These are phyloP conservation scores for Candida suzukii DNA, from an alignment of 805 yeast genomes.

Conservation along the genomic window DNA sequence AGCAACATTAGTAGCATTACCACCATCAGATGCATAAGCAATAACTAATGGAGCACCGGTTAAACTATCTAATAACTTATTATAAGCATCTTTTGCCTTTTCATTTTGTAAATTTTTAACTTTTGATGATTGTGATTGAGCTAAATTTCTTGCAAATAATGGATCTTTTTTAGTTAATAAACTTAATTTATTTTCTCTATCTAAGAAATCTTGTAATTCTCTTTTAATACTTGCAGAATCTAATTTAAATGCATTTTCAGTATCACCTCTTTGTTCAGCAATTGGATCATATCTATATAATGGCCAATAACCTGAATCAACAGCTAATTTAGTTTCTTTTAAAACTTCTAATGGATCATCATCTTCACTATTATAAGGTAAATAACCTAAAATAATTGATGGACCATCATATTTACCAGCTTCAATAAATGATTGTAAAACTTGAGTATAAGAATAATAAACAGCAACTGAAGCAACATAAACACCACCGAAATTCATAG, in stretches of 20 bases:
- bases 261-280: conserved; percentile 30
- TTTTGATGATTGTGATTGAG: conserved; percentile 53
- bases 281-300: conserved; percentile 78
- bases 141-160: conserved; percentile 65
- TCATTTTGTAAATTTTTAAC: conserved; percentile 50
- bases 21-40: conserved; percentile 89
- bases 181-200: conserved; percentile 83
- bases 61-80: conserved; percentile 72
- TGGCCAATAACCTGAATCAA: conserved; percentile 96
- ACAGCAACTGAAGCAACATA: conserved; percentile 94
- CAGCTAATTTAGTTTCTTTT: conserved; percentile 82
- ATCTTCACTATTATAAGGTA: conserved; percentile 64
- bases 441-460: conserved; percentile 89
- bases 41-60: conserved; percentile 88
- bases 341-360: conserved; percentile 68
- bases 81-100: conserved; percentile 72
- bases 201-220: conserved; percentile 72
- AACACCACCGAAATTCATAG: conserved; percentile 84
- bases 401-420: conserved; percentile 91
- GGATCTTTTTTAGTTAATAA: conserved; percentile 68
- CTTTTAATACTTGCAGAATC: conserved; percentile 80
- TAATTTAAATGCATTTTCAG: conserved; percentile 58
- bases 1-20: conserved; percentile 78
- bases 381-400: conserved; percentile 81
- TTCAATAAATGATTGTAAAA: conserved; percentile 79